Base-by-base conservation (phyloP, 495 filamentous ascomycete species). In the Copromyces sp. region DNA sequence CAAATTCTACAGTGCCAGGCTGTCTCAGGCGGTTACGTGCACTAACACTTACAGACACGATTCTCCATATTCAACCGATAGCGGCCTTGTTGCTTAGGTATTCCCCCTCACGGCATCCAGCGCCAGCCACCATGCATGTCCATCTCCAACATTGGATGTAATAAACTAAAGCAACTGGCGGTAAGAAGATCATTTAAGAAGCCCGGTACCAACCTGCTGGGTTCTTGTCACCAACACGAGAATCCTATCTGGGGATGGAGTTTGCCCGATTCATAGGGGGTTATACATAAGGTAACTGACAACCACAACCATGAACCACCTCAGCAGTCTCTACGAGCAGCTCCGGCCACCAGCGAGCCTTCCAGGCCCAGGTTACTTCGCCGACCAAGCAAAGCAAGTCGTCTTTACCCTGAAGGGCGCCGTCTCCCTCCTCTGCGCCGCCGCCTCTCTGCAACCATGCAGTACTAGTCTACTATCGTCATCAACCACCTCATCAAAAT, bases 371-470 rank as follows among this genome's bases (percentile, higher is more conserved):
- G 14, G 53, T 11, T 65, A 17, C 53, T 16, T 65, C 6, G 14
- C 29, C 53, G 29, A 65, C 40, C 38, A 61, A 44, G n/a, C 68
- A 32, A 73, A 73, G 7, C 75, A 78, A 69, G 39, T 71, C 7
- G 40, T 75, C 24, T 59, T 80, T 16, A 71, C 71, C 73, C 73
- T 74, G 45, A 70, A 72, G 29, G 73, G 70, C 40, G 77, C 70
- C 40, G 17, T 73, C 17, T 72, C 77, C 2, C 39, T 77, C 4
- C 71, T 80, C 39, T 75, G 42, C 12, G 74, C 78, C 32, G 70
- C n/a, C 42, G 8, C 16, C 42, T 32, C 40, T 69, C 38, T 39
- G 29, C 32, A 41, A 37, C 12, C 38, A 45, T 65, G 53, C 24
- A 29, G 20, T 29, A n/a, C n/a, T n/a, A 14, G 11, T 35, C 53